Base-by-base conservation (phyloP, 495 filamentous ascomycete genomes). In the Tuber calosporum region DNA sequence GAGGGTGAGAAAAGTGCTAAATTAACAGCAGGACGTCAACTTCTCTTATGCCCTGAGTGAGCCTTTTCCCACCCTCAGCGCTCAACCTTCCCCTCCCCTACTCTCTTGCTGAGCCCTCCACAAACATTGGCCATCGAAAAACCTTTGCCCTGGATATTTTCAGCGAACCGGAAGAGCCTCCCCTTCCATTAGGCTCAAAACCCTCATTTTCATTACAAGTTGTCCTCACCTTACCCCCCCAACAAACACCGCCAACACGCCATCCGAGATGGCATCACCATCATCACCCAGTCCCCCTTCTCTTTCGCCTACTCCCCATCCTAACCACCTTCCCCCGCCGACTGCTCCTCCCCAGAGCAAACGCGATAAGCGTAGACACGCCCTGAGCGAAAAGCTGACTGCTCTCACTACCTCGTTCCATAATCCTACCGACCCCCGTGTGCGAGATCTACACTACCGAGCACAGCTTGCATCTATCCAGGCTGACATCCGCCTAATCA, bases 391-490 rank as follows among this genome's bases (percentile, higher is more conserved):
- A 48, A 89, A 90, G 42, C 87, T 97, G 37, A 85, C 86, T 30
- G 86, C 89, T 67, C 87, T 97, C 76, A 89, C 89, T 37, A 87
- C 87, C 69, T 88, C 89, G 74, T 93, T 96, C 84, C 86, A 87
- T 72, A 89, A 90, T 71, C 79, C 79, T n/a, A 73, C 79, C 3
- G 80, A 80, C 45, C 79, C 79, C 38, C 73, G 74, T 26, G 92
- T 96, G 80, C 89, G 91, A 69, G 93, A 97, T 80, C 84, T 86
- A 66, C 87, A 93, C 77, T 99, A 96, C 83, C 90, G 93, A 70
- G 90, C 94, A 78, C 93, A 97, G 82, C 86, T 98, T 7, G 89
- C 93, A 73, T 90, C 90, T 68, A 86, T 97, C 4, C 94, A 97
- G 82, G 89, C 90, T 72, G 96, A 98, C 81, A 93, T 96, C 81